Conservation (phyloP, 371 early-diverging fungal species). For the Apophysomyces variabilis region DNA sequence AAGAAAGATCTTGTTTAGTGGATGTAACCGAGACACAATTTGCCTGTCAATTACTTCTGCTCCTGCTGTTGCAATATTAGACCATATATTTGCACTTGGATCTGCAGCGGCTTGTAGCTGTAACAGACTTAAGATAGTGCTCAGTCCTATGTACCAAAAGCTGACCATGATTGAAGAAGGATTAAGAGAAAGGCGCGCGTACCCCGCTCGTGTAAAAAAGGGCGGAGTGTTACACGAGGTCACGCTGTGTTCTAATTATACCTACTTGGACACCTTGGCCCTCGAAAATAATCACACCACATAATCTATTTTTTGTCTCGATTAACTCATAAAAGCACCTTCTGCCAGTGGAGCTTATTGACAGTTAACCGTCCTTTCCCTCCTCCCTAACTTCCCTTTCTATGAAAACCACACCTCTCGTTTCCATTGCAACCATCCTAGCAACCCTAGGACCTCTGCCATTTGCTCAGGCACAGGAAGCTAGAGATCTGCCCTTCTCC, state of each 20-base stretch:
- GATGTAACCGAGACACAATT: slow-evolving; percentile 1
- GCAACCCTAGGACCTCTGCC: slow-evolving; percentile 4
- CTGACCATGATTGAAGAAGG: not conserved
- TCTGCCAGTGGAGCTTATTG: not conserved
- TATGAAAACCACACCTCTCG: slow-evolving; percentile 10
- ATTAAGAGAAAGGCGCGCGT: slow-evolving; percentile 4
- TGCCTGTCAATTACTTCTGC: slow-evolving; percentile 4
- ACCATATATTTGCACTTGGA: not conserved
- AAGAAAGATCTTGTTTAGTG: not conserved
- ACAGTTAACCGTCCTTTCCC: not conserved
- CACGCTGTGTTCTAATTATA: slow-evolving; percentile 11
- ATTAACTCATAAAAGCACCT: slow-evolving; percentile 4
- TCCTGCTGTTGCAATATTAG: not conserved
- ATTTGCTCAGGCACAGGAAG: slow-evolving; percentile 19
- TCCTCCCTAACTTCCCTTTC: not conserved
- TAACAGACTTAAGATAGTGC: not conserved
- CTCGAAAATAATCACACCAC: slow-evolving; percentile 6
- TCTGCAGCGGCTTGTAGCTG: not conserved
- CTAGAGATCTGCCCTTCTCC: slow-evolving; percentile 32
- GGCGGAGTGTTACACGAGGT: slow-evolving; percentile 5
- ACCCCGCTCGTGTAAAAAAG: not conserved
- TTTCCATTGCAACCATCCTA: slow-evolving; percentile 13
- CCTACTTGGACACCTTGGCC: not conserved
- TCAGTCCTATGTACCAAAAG: not conserved
- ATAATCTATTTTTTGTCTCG: not conserved